Percentiles rank a stretch among this genome's conserved stretches.
Conservation (phyloP, 495 filamentous ascomycete species). For the Tuber melanosporum region DNA sequence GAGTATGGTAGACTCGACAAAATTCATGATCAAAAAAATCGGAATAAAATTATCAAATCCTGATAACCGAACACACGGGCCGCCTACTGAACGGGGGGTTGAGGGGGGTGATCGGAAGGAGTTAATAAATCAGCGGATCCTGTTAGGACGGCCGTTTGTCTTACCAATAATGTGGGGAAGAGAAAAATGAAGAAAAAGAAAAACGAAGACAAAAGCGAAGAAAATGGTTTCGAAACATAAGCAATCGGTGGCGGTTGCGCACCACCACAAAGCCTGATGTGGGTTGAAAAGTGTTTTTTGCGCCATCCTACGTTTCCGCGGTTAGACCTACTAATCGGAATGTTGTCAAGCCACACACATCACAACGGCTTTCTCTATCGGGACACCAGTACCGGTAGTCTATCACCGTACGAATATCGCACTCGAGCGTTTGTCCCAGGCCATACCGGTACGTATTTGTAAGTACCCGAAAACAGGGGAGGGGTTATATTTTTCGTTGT, state of each 20-base stretch:
- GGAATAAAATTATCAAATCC: background rate
- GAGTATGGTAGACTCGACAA: background rate
- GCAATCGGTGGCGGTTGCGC: background rate
- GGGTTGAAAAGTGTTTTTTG: constrained; percentile 17
- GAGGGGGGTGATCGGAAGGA: background rate
- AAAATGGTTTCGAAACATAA: background rate
- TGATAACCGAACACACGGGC: background rate
- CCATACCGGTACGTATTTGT: too few species aligned
- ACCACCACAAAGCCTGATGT: background rate
- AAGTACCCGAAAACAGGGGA: too few species aligned
- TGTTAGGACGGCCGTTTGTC: background rate
- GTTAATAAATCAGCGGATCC: background rate
- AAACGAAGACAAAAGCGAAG: background rate
- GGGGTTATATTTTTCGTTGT: too few species aligned
- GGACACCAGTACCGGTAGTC: background rate
- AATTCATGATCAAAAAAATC: background rate
- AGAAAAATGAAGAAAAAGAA: background rate
- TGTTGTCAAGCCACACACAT: constrained; percentile 6
- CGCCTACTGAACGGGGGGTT: background rate
- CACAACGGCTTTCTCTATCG: background rate
- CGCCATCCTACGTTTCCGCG: constrained; percentile 23
- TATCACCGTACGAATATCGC: too few species aligned
- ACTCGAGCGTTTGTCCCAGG: too few species aligned
- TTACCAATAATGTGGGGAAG: background rate
- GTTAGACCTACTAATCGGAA: constrained; percentile 6